Conservation (phyloP, 2,329 filamentous ascomycete genomes). For the Xylariaceae sp. region DNA sequence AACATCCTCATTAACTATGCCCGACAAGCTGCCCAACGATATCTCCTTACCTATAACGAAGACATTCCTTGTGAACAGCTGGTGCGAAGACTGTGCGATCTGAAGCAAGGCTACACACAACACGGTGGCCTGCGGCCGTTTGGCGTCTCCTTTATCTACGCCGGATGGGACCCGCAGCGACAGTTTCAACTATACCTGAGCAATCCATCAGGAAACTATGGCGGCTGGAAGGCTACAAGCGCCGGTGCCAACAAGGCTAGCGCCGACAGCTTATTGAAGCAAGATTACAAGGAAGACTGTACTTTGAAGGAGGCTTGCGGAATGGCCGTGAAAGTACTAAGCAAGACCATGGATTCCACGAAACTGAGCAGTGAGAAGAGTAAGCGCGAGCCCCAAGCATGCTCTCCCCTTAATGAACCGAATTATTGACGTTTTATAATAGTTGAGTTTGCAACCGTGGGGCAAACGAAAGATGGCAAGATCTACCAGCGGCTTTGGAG, state of each 20-base stretch:
- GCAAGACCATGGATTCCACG: slow-evolving; percentile 99
- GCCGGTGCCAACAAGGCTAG: slow-evolving; percentile 98
- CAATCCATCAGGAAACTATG: slow-evolving; percentile 98
- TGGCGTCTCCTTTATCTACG: slow-evolving; percentile 99
- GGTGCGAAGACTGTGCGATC: slow-evolving; percentile 91
- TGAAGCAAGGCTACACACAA: slow-evolving; percentile 99
- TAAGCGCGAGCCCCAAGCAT: slow-evolving; percentile 53
- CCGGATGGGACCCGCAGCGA: slow-evolving; percentile 92
- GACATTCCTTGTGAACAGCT: slow-evolving; percentile 99
- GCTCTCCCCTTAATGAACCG: neutral
- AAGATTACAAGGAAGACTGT: slow-evolving; percentile 99
- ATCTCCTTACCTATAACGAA: slow-evolving; percentile 99
- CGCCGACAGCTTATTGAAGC: slow-evolving; percentile 95
- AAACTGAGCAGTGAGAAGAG: slow-evolving; percentile 99
- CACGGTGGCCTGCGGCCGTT: slow-evolving; percentile 98
- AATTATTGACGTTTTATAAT: slow-evolving; percentile 26
- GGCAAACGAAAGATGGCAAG: slow-evolving; percentile 91
- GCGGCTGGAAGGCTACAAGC: slow-evolving; percentile 98
- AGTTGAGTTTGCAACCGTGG: slow-evolving; percentile 99
- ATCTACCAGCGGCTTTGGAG: slow-evolving; percentile 98
- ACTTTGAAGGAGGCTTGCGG: slow-evolving; percentile 94
- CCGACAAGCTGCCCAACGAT: slow-evolving; percentile 93
- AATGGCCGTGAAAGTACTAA: slow-evolving; percentile 97
- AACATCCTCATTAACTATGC: slow-evolving; percentile 99
- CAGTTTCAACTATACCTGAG: slow-evolving; percentile 99